These are phyloP conservation scores for Populus simonii DNA, from an alignment of 345 rosid species.

Conservation along the genomic window DNA sequence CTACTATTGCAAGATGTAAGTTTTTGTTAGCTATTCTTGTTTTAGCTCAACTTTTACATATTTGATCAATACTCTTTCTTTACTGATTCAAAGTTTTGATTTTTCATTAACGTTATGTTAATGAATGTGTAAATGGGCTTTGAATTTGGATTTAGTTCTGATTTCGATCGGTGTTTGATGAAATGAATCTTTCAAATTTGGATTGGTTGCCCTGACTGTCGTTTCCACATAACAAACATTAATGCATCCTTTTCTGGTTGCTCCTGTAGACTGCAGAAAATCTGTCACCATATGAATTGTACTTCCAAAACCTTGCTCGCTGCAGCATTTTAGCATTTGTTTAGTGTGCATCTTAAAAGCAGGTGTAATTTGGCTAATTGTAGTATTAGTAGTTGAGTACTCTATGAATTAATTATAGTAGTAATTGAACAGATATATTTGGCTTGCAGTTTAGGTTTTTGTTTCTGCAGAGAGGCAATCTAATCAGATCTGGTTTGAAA, in stretches of 20 bases:
- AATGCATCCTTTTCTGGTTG: background rate
- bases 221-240: background rate
- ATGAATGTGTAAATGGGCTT: background rate
- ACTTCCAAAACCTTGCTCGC: background rate
- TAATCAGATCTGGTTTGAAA: background rate
- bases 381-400: background rate
- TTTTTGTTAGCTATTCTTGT: background rate
- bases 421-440: background rate
- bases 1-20: slow-evolving; percentile 91
- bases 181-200: background rate
- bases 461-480: background rate
- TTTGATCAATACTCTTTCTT: background rate
- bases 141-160: background rate
- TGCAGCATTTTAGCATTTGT: background rate
- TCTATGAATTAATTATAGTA: background rate
- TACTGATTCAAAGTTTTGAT: background rate
- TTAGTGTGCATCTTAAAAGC: background rate
- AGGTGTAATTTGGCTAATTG: background rate
- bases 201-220: background rate
- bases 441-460: background rate
- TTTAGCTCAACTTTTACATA: background rate
- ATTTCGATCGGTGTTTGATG: background rate
- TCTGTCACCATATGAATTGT: background rate
- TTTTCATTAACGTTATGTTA: background rate
- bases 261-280: background rate